Evolutionary conservation across 805 yeast genomes (phyloP), one percentile per base, ranked within the genome.

Genomic region (Zygotorulaspora danielsina): DNA sequence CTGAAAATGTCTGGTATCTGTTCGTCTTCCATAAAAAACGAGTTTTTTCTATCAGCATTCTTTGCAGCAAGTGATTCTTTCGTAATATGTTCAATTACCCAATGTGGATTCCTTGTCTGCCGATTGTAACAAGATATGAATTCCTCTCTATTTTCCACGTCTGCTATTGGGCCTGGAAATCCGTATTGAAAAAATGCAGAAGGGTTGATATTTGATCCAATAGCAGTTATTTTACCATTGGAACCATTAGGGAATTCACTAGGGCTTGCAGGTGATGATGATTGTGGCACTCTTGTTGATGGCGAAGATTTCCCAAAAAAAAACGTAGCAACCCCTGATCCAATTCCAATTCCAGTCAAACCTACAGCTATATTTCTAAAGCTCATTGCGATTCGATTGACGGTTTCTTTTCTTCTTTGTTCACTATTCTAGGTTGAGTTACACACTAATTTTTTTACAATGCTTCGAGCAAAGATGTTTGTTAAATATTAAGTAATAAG

Each of bases 131-230:
- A 85, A 39, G 93, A 78, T 13, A 90, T 75, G 60, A 82, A 93
- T 64, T 88, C 96, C 41, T 72, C 69, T 45, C 86, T 72, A 8
- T 69, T 75, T 41, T 78, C 77, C 42, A 90, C 63, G 57, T 93
- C 98, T 61, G 87, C 94, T 21, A 84, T 73, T 0, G 97, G 97
- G 1, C 96, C 96, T 0, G 97, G 98, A 55, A 85, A 87, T 3
- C 98, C 98, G 58, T 84, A 89, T 52, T 81, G 79, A 69, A 88
- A 89, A 65, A 84, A 88, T 5, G 70, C 95, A 16, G 76, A 73
- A 0, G 97, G 98, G 43, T 77, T 72, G 3, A 86, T 76, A 3
- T 52, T 53, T 5, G 66, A 39, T 19, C 71, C 64, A 35, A 54
- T 63, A 34, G 64, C 44, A 9, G 57, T 42, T 6, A 49, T 24